Percentiles rank a stretch among this genome's conserved stretches.
Evolutionary conservation across 495 filamentous ascomycete genomes (phyloP).

Genomic region (Evernia prunastri): DNA sequence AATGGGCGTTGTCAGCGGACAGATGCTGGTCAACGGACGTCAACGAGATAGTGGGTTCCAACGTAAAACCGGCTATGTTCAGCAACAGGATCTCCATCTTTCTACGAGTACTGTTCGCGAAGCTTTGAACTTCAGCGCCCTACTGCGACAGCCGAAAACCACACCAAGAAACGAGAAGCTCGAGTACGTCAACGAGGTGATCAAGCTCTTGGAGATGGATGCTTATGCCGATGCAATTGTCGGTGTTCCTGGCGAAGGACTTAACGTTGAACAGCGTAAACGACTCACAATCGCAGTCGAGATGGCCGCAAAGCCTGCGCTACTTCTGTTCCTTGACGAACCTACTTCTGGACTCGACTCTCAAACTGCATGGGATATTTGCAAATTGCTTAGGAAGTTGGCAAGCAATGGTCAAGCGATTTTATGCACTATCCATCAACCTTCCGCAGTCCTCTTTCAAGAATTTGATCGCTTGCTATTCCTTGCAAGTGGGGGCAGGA

Average conservation of each 20-base stretch:
- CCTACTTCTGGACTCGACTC: slow-evolving; percentile 79
- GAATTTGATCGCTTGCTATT: slow-evolving; percentile 87
- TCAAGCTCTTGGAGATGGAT: slow-evolving; percentile 82
- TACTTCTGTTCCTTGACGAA: slow-evolving; percentile 90
- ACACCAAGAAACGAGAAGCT: slow-evolving; percentile 67
- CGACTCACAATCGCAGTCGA: slow-evolving; percentile 87
- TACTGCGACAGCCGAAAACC: slow-evolving; percentile 73
- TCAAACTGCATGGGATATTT: slow-evolving; percentile 83
- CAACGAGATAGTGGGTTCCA: slow-evolving; percentile 76
- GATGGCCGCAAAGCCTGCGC: slow-evolving; percentile 78
- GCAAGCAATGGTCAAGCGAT: slow-evolving; percentile 80
- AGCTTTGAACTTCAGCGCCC: slow-evolving; percentile 74
- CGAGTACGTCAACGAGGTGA: slow-evolving; percentile 84
- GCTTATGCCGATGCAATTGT: slow-evolving; percentile 83
- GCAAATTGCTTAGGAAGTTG: slow-evolving; percentile 70
- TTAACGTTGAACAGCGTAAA: slow-evolving; percentile 92
- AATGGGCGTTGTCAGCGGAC: slow-evolving; percentile 78
- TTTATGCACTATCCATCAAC: slow-evolving; percentile 91
- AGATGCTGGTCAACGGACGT: slow-evolving; percentile 77
- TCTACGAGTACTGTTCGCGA: slow-evolving; percentile 78
- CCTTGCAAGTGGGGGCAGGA: slow-evolving; percentile 69
- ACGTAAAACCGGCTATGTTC: slow-evolving; percentile 89
- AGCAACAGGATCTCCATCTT: slow-evolving; percentile 92
- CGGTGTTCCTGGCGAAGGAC: slow-evolving; percentile 77
- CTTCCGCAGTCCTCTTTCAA: slow-evolving; percentile 83